Evolutionary conservation across 768 basidiomycete genomes (phyloP).

Genomic region (Serendipita sp.): DNA sequence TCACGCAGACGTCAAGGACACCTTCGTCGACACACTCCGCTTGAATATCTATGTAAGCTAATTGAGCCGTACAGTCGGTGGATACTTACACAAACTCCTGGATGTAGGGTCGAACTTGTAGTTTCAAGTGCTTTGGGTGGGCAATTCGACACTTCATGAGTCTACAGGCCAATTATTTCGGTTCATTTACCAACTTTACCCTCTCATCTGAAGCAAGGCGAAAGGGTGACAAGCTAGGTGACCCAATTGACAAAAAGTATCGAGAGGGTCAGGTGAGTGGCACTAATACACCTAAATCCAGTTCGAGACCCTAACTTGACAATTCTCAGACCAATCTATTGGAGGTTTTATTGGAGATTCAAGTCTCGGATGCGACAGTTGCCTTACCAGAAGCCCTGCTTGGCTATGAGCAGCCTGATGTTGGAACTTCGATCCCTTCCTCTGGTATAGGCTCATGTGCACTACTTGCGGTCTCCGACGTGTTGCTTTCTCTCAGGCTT

Average conservation of each 20-base stretch:
- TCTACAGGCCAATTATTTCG: conserved; percentile 85
- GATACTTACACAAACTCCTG: background rate
- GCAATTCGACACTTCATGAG: conserved; percentile 76
- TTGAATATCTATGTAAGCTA: conserved; percentile 42
- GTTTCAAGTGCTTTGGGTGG: conserved; percentile 72
- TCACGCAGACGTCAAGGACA: conserved; percentile 45
- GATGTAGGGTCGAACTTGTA: conserved; percentile 31
- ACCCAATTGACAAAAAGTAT: conserved; percentile 67
- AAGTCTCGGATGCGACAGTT: conserved; percentile 34
- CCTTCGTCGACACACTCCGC: conserved; percentile 63
- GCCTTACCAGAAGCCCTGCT: conserved; percentile 52
- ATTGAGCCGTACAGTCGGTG: background rate
- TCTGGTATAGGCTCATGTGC: conserved; percentile 36
- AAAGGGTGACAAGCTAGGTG: conserved; percentile 52
- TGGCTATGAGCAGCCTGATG: conserved; percentile 32
- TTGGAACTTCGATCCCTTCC: conserved; percentile 14
- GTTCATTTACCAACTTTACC: conserved; percentile 82
- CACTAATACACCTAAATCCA: background rate
- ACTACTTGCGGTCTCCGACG: conserved; percentile 40
- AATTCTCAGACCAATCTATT: conserved; percentile 54
- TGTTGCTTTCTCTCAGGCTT: conserved; percentile 60
- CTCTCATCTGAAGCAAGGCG: conserved; percentile 75
- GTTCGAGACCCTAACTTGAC: background rate
- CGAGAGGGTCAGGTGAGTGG: conserved; percentile 51
- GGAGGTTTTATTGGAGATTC: conserved; percentile 49